phyloP scores from a whole-genome alignment of 345 rosid species.

The Erucastrum elatum region DNA sequence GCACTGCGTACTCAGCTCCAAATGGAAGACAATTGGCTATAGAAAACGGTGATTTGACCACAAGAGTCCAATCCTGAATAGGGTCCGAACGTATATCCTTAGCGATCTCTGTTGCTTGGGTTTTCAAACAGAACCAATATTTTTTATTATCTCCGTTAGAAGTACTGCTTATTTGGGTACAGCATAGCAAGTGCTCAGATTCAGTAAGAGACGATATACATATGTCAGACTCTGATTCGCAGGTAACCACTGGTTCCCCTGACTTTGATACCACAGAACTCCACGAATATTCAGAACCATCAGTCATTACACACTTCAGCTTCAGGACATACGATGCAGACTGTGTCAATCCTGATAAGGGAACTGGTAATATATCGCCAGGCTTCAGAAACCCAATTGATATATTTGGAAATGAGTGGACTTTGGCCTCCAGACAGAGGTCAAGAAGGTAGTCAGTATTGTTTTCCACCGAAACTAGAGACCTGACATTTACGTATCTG shows the following conservation, averaged over 20 bases:
- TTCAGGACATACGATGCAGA: constrained; percentile 60
- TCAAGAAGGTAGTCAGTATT: constrained; percentile 66
- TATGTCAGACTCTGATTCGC: constrained; percentile 52
- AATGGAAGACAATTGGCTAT: constrained; percentile 84
- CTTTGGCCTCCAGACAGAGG: constrained; percentile 60
- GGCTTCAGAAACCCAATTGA: constrained; percentile 66
- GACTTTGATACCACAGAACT: constrained; percentile 65
- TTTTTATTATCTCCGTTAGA: constrained; percentile 56
- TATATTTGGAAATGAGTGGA: constrained; percentile 47
- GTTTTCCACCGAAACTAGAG: constrained; percentile 81
- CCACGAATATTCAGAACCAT: constrained; percentile 67
- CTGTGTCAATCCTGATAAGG: constrained; percentile 63
- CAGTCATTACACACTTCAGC: constrained; percentile 56
- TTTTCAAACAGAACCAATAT: constrained; percentile 81
- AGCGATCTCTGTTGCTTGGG: constrained; percentile 76
- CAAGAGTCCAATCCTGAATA: constrained; percentile 88
- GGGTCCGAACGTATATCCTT: constrained; percentile 74
- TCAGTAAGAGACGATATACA: constrained; percentile 68
- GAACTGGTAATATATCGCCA: constrained; percentile 74
- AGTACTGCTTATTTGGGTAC: constrained; percentile 59
- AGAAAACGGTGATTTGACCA: constrained; percentile 79
- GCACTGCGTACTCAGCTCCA: constrained; percentile 74
- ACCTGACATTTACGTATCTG: constrained; percentile 79
- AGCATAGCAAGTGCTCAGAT: constrained; percentile 68
- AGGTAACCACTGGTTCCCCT: constrained; percentile 38